Evolutionary conservation across 2,329 filamentous ascomycete genomes (phyloP), one percentile per base, ranked within the genome.

Genomic region (Sordariomycetes sp.): DNA sequence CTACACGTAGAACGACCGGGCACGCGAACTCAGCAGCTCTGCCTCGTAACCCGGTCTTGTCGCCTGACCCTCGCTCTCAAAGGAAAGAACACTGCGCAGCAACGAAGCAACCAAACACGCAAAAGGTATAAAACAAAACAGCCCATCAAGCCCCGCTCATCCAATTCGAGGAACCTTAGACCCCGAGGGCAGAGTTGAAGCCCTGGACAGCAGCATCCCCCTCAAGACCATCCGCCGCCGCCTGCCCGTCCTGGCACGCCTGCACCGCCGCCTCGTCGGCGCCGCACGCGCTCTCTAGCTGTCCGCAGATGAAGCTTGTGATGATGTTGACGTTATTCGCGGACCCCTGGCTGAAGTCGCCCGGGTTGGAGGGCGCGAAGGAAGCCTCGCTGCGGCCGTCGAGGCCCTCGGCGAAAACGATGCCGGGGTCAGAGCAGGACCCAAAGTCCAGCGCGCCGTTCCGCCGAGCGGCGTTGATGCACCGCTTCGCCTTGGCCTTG

Each of bases 261-360:
- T 58, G 58, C 6, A 58, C 55, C 3, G 61, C 59, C 1, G 60
- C 60, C 1, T 58, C 56, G 53, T 57, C 42, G 17, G 63, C 63
- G 60, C 61, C 61, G 61, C 63, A 64, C 51, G 56, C 57, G 52
- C 63, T 68, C 35, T 62, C 59, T 22, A 76, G 64, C 58, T 72
- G 72, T 42, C 67, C 62, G 65, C 74, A 76, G 64, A 76, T 74
- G 63, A 78, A 78, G 53, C 66, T 61, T n/a, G 74, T 67, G 61
- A 78, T 73, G 62, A 77, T 58, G 45, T 62, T 62, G 57, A 65
- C 63, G 58, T 62, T 64, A 51, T 63, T 61, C 32, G 76, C 77
- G 6, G 75, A 77, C 57, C 76, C 76, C 67, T 80, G 78, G 65
- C 69, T 72, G 69, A 80, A 81, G 64, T 73, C 68, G 55, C 64